phyloP scores from a whole-genome alignment of 108 stramenopile genomes.

The Chaetoceros muelleri region DNA sequence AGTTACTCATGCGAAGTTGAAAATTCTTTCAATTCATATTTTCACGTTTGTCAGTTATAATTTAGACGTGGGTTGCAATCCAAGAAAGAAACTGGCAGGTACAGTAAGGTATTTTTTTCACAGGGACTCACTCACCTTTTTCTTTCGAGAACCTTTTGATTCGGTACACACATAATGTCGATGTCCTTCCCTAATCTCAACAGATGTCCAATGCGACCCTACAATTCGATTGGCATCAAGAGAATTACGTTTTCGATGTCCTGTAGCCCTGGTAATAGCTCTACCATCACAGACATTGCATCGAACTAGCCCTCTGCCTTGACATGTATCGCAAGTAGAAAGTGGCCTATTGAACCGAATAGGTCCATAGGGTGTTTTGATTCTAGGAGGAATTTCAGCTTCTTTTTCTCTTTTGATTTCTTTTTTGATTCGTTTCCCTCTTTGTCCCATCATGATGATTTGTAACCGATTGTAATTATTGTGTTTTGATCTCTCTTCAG shows the following conservation, averaged over 20 bases:
- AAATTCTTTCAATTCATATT: no score
- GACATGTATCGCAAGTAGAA: background rate
- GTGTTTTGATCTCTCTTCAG: no score
- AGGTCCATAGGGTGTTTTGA: constrained; percentile 5
- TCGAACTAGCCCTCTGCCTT: constrained; percentile 2
- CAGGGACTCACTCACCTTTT: no score
- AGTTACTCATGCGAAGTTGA: constrained; percentile 6
- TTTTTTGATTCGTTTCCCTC: constrained; percentile 4
- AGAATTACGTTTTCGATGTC: constrained; percentile 1
- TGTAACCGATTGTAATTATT: no score
- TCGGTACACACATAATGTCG: constrained; percentile 4
- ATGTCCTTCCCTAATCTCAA: constrained; percentile 6
- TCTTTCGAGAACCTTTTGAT: background rate
- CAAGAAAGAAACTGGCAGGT: no score
- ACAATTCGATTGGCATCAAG: background rate
- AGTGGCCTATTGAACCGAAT: constrained; percentile 6
- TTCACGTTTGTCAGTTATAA: no score
- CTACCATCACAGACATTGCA: constrained; percentile 5
- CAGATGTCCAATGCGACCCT: constrained; percentile 4
- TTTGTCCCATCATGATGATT: constrained; percentile 7
- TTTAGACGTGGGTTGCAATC: no score
- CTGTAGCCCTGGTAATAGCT: constrained; percentile 2
- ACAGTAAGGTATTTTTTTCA: no score
- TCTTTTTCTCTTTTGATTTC: constrained; percentile 4
- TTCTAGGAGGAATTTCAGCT: background rate